Percentiles rank a stretch among this genome's conserved stretches.
Conservation (phyloP, 495 filamentous ascomycete species). For the Aspergillus mulundensis region DNA sequence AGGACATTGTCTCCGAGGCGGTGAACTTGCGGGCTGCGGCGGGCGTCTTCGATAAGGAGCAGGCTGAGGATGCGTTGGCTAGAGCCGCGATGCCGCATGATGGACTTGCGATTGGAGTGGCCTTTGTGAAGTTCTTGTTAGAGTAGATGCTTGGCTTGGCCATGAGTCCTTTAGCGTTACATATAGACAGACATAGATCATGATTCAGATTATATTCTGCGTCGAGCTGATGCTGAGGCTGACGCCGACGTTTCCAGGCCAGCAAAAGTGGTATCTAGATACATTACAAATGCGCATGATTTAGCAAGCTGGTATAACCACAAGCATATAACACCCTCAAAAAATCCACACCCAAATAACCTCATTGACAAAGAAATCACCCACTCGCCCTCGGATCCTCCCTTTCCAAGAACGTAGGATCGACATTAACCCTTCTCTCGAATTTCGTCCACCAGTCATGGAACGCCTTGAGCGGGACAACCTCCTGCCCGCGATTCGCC, state of each 20-base stretch:
- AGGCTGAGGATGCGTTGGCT: slow-evolving; percentile 61
- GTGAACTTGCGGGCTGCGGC: slow-evolving; percentile 52
- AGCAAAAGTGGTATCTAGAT: not conserved
- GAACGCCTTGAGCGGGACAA: slow-evolving; percentile 86
- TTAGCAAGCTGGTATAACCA: not conserved
- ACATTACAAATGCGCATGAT: not conserved
- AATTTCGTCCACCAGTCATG: slow-evolving; percentile 98
- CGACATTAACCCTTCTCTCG: slow-evolving; percentile 77
- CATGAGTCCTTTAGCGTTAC: not conserved
- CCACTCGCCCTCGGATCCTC: slow-evolving; percentile 47
- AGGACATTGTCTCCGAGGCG: slow-evolving; percentile 68
- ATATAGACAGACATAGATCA: not conserved
- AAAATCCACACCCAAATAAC: not conserved
- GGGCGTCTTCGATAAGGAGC: slow-evolving; percentile 63
- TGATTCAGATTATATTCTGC: not conserved
- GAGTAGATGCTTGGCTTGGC: slow-evolving; percentile 1
- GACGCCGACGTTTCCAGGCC: no score
- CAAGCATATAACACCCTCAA: not conserved
- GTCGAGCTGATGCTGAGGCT: not conserved
- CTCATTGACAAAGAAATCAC: not conserved
- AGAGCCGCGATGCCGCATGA: slow-evolving; percentile 67
- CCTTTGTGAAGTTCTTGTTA: slow-evolving; percentile 71
- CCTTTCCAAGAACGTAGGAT: slow-evolving; percentile 87
- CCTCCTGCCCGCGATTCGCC: slow-evolving; percentile 58
- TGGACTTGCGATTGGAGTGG: slow-evolving; percentile 62